Evolutionary conservation across 495 filamentous ascomycete genomes (phyloP).

Genomic region (Penicillium bialowiezense): DNA sequence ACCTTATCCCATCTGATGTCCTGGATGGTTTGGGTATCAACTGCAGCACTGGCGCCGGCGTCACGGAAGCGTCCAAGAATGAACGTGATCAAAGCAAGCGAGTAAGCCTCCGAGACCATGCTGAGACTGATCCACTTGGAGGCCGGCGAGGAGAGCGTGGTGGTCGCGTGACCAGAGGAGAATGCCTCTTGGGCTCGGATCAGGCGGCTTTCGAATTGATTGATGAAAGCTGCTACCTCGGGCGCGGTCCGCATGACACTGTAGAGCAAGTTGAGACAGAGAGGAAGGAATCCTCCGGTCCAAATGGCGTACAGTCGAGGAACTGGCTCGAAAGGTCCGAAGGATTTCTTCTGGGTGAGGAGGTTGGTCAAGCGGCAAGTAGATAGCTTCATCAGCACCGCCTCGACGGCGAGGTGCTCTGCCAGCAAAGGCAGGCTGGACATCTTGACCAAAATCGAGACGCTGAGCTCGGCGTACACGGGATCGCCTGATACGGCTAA

Average conservation of each 20-base stretch:
- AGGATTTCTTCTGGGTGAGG: constrained; percentile 63
- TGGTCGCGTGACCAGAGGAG: constrained; percentile 39
- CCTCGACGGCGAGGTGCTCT: constrained; percentile 85
- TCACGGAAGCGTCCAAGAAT: constrained; percentile 62
- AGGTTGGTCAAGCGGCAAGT: constrained; percentile 71
- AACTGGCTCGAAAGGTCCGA: constrained; percentile 64
- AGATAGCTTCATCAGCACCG: constrained; percentile 69
- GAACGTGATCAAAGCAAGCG: constrained; percentile 66
- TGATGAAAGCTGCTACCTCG: constrained; percentile 82
- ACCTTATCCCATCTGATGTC: constrained; percentile 69
- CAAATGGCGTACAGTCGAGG: constrained; percentile 73
- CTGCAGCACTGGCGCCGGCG: constrained; percentile 53
- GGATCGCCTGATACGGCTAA: constrained; percentile 71
- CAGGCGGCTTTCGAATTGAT: constrained; percentile 76
- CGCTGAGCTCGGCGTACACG: constrained; percentile 86
- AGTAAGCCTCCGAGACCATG: constrained; percentile 72
- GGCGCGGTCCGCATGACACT: constrained; percentile 75
- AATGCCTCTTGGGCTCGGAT: constrained; percentile 60
- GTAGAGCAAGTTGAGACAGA: constrained; percentile 86
- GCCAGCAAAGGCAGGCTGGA: constrained; percentile 79
- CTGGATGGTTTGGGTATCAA: constrained; percentile 59
- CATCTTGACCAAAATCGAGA: constrained; percentile 84
- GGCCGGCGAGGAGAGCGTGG: constrained; percentile 28
- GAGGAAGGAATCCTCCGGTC: constrained; percentile 79
- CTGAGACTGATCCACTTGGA: constrained; percentile 60